Conservation (phyloP, 2,329 filamentous ascomycete genomes). For the Pseudocercospora fuligena region DNA sequence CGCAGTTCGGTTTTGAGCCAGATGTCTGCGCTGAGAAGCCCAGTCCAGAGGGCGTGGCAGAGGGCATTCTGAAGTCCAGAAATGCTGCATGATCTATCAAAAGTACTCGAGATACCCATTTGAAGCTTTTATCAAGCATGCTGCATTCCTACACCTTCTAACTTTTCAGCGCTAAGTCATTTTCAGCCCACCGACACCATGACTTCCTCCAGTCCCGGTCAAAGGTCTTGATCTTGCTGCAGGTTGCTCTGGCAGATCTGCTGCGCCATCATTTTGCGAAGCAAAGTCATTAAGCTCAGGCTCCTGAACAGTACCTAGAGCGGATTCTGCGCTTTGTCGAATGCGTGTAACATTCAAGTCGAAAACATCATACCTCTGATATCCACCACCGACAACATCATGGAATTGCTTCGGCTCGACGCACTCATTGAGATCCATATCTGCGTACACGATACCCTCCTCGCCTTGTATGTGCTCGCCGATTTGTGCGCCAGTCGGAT, state of each 20-base stretch:
- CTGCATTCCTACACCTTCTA: not conserved
- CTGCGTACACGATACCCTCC: slow-evolving; percentile 59
- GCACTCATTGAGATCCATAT: slow-evolving; percentile 55
- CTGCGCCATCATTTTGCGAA: not conserved
- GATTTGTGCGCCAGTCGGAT: slow-evolving; percentile 53
- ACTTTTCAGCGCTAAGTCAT: not conserved
- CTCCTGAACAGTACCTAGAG: not conserved
- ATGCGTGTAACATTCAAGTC: slow-evolving; percentile 49
- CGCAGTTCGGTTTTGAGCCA: slow-evolving; percentile 68
- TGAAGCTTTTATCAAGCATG: not conserved
- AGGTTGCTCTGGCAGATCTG: not conserved
- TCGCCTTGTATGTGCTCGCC: slow-evolving; percentile 49
- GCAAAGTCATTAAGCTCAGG: not conserved
- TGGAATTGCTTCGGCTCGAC: slow-evolving; percentile 64
- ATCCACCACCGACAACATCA: slow-evolving; percentile 58
- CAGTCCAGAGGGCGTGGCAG: slow-evolving; percentile 76
- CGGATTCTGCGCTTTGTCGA: not conserved
- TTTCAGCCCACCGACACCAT: not conserved
- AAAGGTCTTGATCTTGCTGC: not conserved
- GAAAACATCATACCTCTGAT: slow-evolving; percentile 62
- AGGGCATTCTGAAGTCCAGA: slow-evolving; percentile 60
- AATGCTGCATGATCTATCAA: not conserved
- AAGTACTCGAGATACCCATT: slow-evolving; percentile 4
- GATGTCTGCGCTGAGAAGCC: slow-evolving; percentile 83
- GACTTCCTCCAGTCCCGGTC: not conserved